Evolutionary conservation across 1,284 basidiomycete species (phyloP).

Genomic region (Austropuccinia psidii): DNA sequence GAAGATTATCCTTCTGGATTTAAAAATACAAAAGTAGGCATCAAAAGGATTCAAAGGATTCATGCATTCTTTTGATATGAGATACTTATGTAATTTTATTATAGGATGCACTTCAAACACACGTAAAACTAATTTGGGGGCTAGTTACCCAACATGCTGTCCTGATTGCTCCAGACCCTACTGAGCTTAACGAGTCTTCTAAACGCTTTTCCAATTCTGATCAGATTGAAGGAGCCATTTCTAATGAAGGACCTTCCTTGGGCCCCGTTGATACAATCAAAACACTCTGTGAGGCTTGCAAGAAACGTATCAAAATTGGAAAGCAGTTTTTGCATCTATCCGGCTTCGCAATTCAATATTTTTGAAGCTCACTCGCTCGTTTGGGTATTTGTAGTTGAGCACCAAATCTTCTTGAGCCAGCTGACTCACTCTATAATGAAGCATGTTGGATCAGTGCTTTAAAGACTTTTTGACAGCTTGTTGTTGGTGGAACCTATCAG

Average conservation of each 20-base stretch:
- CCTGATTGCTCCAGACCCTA: neutral
- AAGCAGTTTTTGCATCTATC: neutral
- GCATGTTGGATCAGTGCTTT: neutral
- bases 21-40: too few species aligned
- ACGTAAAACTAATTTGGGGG: constrained; percentile 22
- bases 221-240: neutral
- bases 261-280: neutral
- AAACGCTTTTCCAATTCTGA: neutral
- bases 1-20: too few species aligned
- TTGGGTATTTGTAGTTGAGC: neutral
- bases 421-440: constrained; percentile 1
- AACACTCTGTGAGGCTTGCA: neutral
- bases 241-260: too few species aligned
- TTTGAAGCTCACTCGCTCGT: neutral
- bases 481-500: neutral
- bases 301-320: neutral
- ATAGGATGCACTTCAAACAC: constrained; percentile 15
- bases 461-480: neutral
- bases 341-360: neutral
- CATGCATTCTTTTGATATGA: too few species aligned
- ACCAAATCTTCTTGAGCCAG: neutral
- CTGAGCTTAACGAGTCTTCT: neutral
- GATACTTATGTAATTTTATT: too few species aligned
- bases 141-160: neutral
- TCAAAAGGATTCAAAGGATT: too few species aligned